A percentile compares a stretch with the other conserved stretches of the same genome.
Conservation (phyloP, 1,284 basidiomycete genomes). For the Leccinum fuscescens region DNA sequence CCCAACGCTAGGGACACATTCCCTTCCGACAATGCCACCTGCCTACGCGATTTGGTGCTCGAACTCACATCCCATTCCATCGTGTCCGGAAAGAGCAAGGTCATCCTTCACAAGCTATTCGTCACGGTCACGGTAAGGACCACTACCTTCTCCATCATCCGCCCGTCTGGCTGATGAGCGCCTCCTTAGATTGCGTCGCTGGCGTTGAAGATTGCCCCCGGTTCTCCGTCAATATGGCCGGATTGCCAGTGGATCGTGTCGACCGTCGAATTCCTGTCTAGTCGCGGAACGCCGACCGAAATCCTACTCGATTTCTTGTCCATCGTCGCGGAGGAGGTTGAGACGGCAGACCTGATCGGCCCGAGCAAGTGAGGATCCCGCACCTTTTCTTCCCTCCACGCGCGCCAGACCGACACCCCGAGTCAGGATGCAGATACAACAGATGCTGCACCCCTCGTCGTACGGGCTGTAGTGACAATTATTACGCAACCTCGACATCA, state of each 20-base stretch:
- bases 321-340: conserved; percentile 83
- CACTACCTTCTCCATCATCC: conserved; percentile 1
- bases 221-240: conserved; percentile 55
- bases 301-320: conserved; percentile 73
- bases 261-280: conserved; percentile 57
- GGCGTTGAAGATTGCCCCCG: conserved; percentile 68
- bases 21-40: conserved; percentile 50
- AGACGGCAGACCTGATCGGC: conserved; percentile 71
- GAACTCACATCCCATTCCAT: conserved; percentile 62
- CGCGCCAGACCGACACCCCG: conserved; percentile 9
- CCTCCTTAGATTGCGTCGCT: conserved; percentile 62
- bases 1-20: conserved; percentile 53
- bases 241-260: conserved; percentile 59
- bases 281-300: conserved; percentile 52
- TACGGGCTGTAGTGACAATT: conserved; percentile 59
- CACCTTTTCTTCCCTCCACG: conserved; percentile 5
- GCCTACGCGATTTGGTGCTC: conserved; percentile 61
- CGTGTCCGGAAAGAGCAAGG: conserved; percentile 50
- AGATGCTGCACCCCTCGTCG: conserved; percentile 67
- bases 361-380: conserved; percentile 59
- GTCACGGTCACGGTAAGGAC: conserved; percentile 66
- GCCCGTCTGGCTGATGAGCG: conserved; percentile 1
- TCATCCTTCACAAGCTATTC: conserved; percentile 83
- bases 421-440: conserved; percentile 58
- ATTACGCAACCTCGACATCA: conserved; percentile 39